Base-by-base conservation (phyloP, 169 alveolate species). In the Plasmodium yoelii region DNA sequence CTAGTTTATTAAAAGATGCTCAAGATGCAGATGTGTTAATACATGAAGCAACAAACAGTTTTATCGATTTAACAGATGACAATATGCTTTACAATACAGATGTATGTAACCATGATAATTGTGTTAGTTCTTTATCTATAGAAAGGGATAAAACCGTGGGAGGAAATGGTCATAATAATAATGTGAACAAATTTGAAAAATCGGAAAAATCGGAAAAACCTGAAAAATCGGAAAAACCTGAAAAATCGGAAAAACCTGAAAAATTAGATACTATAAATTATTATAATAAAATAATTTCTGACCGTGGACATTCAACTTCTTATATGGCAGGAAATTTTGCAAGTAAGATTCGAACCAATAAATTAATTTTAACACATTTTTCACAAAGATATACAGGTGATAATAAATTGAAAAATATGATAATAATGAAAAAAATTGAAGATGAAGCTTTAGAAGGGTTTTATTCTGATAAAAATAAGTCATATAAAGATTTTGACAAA, bases 331-430 rank as follows among this genome's bases (percentile, higher is more conserved):
- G 94, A 61, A 73, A 73, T 22, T 92, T 92, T 47, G 95, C 95
- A 0, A 77, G 60, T 70, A 90, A 87, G 39, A 77, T 86, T 28
- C 89, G 84, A 15, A 94, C 94, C 12, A 68, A 46, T 26, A 65
- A 87, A 51, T 73, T 92, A 28, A 86, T 92, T 24, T 90, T 92
- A 65, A 92, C 95, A 5, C 95, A 92, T 73, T 92, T 92, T 61
- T 92, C 95, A 13, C 95, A 92, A 49, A 51, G 95, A 64, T 92
- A 88, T 56, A 91, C 72, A 19, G 95, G 95, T n/a, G 95, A 92
- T 51, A 77, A 91, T 15, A 80, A 87, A 51, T 68, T 92, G 19
- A 86, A 88, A 49, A 87, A 90, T 57, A 77, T 88, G 12, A 57
- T 70, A 1, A 44, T 82, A 13, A 88, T 92, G 94, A 67, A 73